Base-by-base conservation (phyloP, 208 protist genomes). In the Trypanosomatidae sp. region DNA sequence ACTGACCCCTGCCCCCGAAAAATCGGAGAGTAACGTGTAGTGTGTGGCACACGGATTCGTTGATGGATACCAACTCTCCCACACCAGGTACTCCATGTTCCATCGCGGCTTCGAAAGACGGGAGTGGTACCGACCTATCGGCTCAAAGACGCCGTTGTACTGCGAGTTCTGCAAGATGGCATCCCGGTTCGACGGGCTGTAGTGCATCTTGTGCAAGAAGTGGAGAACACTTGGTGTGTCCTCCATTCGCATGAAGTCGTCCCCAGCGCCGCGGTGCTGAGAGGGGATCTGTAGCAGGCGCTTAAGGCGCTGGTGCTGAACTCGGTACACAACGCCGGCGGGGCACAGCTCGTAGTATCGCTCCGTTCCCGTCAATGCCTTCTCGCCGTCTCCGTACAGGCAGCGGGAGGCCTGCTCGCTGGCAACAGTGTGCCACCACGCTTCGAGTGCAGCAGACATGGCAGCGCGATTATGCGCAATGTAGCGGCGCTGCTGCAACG, bases 341-440 rank as follows among this genome's bases (percentile, higher is more conserved):
- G 87, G 85, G 66, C 90, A 95, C 53, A 97, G 62, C 46, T 83
- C 67, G 70, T 94, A 95, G 74, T 84, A 97, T 17, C 85, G 81
- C 22, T 75, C 59, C n/a, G 73, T 82, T 2, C 81, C 82, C 0
- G 86, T 95, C 22, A 89, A 58, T 8, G 67, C 30, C n/a, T 74
- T 71, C 53, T 93, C 92, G 41, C 82, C 90, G 65, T 94, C 87
- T 25, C 90, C 92, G 72, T 86, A 97, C 19, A 97, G 69, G 65
- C 92, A 94, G 13, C 79, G 78, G 10, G 80, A 77, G 1, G 44
- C 6, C 1, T 70, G 43, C 43, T 69, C 62, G 15, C 44, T 28
- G 36, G 72, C 69, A 15, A 60, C 36, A 15, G 69, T 36, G 56
- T 71, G 73, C 76, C 82, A 89, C 85, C 85, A 94, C 22, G 44